Percentiles rank a stretch among this genome's conserved stretches.
Evolutionary conservation across 2,329 filamentous ascomycete genomes (phyloP).

Genomic region (Sarocladium oryzae): DNA sequence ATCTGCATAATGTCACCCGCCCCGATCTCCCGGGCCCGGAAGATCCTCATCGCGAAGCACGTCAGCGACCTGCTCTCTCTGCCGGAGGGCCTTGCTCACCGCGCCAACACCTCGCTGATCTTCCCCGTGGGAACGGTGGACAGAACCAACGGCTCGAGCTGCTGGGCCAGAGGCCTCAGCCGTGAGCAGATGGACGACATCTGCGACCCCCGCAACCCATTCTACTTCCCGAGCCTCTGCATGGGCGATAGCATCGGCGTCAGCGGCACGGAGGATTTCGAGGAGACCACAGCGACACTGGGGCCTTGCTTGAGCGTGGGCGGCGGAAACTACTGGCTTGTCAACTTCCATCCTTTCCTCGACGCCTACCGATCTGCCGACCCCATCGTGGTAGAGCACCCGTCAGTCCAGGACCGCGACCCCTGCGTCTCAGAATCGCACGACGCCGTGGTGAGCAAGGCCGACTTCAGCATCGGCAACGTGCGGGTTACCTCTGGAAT

Average conservation of each 20-base stretch:
- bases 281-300: conserved; percentile 34
- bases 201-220: conserved; percentile 35
- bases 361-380: conserved; percentile 24
- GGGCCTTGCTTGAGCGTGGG: conserved; percentile 33
- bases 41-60: conserved; percentile 32
- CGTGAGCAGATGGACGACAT: conserved; percentile 33
- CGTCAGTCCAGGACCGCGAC: conserved; percentile 32
- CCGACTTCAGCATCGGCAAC: conserved; percentile 26
- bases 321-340: conserved; percentile 34
- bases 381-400: conserved; percentile 30
- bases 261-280: conserved; percentile 19
- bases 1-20: conserved; percentile 35
- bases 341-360: conserved; percentile 38
- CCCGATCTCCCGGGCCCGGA: conserved; percentile 27
- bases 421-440: conserved; percentile 29
- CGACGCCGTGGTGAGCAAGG: conserved; percentile 25
- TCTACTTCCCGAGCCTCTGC: conserved; percentile 33
- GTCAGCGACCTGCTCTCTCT: conserved; percentile 35
- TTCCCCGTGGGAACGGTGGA: conserved; percentile 32
- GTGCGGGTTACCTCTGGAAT: conserved; percentile 34
- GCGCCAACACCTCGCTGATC: conserved; percentile 25
- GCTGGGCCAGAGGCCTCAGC: conserved; percentile 33
- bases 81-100: conserved; percentile 15
- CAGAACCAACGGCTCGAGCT: conserved; percentile 15
- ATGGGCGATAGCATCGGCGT: conserved; percentile 41